Evolutionary conservation across 495 filamentous ascomycete species (phyloP).

Genomic region (Thozetella sp.): DNA sequence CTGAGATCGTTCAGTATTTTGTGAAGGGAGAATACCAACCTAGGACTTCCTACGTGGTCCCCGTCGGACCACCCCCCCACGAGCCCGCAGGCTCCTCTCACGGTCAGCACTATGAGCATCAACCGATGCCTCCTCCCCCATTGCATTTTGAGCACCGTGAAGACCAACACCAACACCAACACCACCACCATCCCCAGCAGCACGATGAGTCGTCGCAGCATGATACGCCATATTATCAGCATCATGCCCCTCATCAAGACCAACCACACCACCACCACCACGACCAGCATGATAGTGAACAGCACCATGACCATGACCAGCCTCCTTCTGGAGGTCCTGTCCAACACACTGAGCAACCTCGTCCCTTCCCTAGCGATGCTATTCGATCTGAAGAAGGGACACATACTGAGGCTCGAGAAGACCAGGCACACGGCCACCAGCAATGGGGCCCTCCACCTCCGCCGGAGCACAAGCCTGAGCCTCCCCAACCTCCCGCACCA

Average conservation of each 20-base stretch:
- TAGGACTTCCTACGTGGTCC: slow-evolving; percentile 21
- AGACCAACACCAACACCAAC: slow-evolving; percentile 14
- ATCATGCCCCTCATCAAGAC: slow-evolving; percentile 9
- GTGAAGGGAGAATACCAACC: slow-evolving; percentile 57
- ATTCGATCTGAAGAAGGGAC: slow-evolving; percentile 26
- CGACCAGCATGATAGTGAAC: slow-evolving; percentile 12
- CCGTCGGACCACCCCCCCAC: slow-evolving; percentile 24
- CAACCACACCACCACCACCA: slow-evolving; percentile 9
- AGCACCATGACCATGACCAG: slow-evolving; percentile 12
- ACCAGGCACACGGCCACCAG: slow-evolving; percentile 37
- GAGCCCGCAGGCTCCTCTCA: slow-evolving; percentile 8
- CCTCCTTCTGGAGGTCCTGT: slow-evolving; percentile 16
- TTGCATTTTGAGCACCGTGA: slow-evolving; percentile 13
- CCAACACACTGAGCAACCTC: slow-evolving; percentile 19
- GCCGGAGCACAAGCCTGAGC: slow-evolving; percentile 26
- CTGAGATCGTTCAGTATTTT: slow-evolving; percentile 50
- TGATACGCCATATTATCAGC: slow-evolving; percentile 11
- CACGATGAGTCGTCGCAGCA: slow-evolving; percentile 11
- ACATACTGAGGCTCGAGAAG: slow-evolving; percentile 38
- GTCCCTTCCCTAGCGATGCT: slow-evolving; percentile 24
- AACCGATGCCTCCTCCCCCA: slow-evolving; percentile 4
- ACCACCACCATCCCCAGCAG: slow-evolving; percentile 17
- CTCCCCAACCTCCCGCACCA: slow-evolving; percentile 20
- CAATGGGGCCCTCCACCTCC: slow-evolving; percentile 17
- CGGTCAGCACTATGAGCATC: slow-evolving; percentile 26